Conservation (phyloP, 1,139 yeast genomes). For the Lizanozyma gosingica region DNA sequence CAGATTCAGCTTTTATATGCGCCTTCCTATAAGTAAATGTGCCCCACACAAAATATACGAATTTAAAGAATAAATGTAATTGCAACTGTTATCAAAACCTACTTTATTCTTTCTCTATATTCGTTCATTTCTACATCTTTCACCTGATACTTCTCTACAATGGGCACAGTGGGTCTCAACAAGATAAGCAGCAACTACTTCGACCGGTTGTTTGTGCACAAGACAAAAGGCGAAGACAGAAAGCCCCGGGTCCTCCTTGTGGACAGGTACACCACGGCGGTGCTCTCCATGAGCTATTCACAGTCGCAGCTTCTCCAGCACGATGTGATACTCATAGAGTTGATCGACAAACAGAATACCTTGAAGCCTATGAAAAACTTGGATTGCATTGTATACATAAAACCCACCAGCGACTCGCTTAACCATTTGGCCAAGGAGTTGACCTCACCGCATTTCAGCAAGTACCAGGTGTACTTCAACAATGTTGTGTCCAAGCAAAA, state of each 20-base stretch:
- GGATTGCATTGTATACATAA: slow-evolving; percentile 70
- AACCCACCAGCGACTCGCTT: slow-evolving; percentile 64
- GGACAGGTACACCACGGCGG: slow-evolving; percentile 72
- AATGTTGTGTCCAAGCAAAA: slow-evolving; percentile 67
- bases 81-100: no score
- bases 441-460: slow-evolving; percentile 66
- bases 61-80: no score
- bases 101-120: no score
- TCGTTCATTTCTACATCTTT: no score
- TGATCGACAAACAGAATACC: slow-evolving; percentile 48
- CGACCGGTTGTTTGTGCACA: background rate
- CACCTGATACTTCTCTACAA: no score
- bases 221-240: background rate
- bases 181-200: background rate
- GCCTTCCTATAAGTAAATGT: no score
- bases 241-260: slow-evolving; percentile 60
- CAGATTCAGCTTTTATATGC: no score
- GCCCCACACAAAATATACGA: no score
- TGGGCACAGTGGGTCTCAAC: no score
- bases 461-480: slow-evolving; percentile 69
- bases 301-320: slow-evolving; percentile 77
- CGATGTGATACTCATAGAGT: slow-evolving; percentile 77
- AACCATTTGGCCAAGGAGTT: slow-evolving; percentile 56
- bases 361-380: slow-evolving; percentile 72
- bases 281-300: slow-evolving; percentile 78